These are phyloP conservation scores for Yamadazyma nakazawae DNA, from an alignment of 805 yeast species.

Conservation along the genomic window DNA sequence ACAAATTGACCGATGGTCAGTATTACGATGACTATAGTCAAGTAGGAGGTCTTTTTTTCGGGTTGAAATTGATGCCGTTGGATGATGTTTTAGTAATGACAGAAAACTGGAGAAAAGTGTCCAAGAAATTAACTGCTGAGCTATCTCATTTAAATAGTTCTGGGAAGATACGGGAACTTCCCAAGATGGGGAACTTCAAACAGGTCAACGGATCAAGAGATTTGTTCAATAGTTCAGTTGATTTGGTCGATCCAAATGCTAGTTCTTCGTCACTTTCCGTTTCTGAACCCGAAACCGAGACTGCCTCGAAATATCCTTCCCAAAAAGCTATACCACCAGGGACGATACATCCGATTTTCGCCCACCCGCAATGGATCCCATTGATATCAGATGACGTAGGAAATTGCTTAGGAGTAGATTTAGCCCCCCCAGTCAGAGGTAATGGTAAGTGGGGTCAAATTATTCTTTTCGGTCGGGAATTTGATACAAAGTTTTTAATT, in stretches of 20 bases:
- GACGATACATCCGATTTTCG: constrained; percentile 68
- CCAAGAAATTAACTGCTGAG: constrained; percentile 36
- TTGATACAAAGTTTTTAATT: constrained; percentile 81
- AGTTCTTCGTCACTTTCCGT: constrained; percentile 1
- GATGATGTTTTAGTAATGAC: constrained; percentile 81
- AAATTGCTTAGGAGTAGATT: constrained; percentile 86
- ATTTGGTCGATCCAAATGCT: constrained; percentile 7
- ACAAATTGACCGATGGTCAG: constrained; percentile 88
- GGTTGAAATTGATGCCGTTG: constrained; percentile 72
- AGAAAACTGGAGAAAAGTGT: constrained; percentile 78
- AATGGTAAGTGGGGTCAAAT: constrained; percentile 76
- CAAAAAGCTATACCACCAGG: constrained; percentile 75
- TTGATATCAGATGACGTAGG: constrained; percentile 85
- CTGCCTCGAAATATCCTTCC: constrained; percentile 7
- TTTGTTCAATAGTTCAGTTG: constrained; percentile 7
- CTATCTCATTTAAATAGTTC: constrained; percentile 20
- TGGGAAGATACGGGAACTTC: constrained; percentile 17
- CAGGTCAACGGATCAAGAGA: constrained; percentile 6
- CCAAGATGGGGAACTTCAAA: constrained; percentile 16
- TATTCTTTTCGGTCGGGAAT: constrained; percentile 90
- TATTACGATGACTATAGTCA: constrained; percentile 72
- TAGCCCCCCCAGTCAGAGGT: constrained; percentile 65
- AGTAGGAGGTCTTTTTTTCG: constrained; percentile 69
- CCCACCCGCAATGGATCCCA: constrained; percentile 93
- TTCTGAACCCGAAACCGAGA: not conserved